Evolutionary conservation across 2,329 filamentous ascomycete genomes (phyloP).

Genomic region (Akanthomyces dipterigenus): DNA sequence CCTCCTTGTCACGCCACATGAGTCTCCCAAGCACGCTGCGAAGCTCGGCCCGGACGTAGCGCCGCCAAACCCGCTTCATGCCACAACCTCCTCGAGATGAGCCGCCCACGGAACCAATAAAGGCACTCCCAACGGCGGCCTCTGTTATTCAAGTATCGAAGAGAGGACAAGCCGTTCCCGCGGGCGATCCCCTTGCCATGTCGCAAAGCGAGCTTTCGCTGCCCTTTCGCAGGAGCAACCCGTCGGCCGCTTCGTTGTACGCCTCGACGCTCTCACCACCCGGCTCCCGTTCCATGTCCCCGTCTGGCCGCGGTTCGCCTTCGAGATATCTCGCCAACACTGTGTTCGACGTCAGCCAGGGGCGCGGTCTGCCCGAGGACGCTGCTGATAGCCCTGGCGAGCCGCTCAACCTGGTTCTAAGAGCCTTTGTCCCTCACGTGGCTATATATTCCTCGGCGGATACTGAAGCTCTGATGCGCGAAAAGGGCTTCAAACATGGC

Average conservation of each 20-base stretch:
- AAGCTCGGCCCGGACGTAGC: constrained; percentile 14
- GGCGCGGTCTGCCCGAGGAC: constrained; percentile 38
- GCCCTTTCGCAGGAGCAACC: constrained; percentile 47
- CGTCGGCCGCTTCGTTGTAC: constrained; percentile 55
- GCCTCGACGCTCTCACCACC: constrained; percentile 62
- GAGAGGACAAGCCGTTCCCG: constrained; percentile 50
- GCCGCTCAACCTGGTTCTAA: constrained; percentile 62
- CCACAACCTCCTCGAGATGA: constrained; percentile 59
- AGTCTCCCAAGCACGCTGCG: background rate
- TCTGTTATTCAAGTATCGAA: constrained; percentile 54
- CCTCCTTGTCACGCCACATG: constrained; percentile 15
- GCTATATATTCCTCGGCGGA: constrained; percentile 82
- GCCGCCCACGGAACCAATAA: constrained; percentile 59
- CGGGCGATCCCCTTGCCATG: constrained; percentile 38
- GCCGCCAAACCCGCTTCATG: constrained; percentile 44
- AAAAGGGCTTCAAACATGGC: constrained; percentile 79
- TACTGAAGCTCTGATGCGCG: constrained; percentile 69
- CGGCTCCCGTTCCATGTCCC: constrained; percentile 61
- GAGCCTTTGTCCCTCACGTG: constrained; percentile 83
- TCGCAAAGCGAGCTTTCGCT: constrained; percentile 47
- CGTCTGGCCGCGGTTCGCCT: constrained; percentile 52
- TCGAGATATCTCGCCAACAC: constrained; percentile 52
- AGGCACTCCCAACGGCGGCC: constrained; percentile 61
- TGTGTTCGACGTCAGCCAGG: constrained; percentile 44
- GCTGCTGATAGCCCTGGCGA: constrained; percentile 43